Evolutionary conservation across 2,329 filamentous ascomycete species (phyloP).

Genomic region (Conoideocrella luteorostrata): DNA sequence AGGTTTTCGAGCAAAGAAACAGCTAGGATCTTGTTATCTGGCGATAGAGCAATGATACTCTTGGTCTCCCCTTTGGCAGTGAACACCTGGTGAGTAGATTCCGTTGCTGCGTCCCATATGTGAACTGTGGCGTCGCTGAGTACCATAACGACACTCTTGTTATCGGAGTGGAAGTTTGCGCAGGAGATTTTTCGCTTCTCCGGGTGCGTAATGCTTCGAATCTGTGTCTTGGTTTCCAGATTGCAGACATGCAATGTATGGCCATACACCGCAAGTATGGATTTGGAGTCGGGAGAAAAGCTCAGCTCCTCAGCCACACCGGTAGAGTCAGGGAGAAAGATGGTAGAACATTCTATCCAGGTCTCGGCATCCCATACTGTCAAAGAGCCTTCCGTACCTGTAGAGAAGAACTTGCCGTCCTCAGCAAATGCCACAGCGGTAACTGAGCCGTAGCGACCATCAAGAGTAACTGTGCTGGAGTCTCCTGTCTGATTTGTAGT

Average conservation of each 20-base stretch:
- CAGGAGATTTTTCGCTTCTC: constrained; percentile 9
- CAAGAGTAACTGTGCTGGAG: constrained; percentile 8
- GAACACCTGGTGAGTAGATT: constrained; percentile 7
- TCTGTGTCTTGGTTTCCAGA: constrained; percentile 7
- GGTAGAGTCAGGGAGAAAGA: constrained; percentile 9
- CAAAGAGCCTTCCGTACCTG: constrained; percentile 9
- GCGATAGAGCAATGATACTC: constrained; percentile 10
- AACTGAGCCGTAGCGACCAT: constrained; percentile 9
- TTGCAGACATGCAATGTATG: constrained; percentile 9
- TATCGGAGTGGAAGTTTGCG: constrained; percentile 10
- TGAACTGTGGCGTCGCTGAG: constrained; percentile 10
- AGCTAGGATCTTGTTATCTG: constrained; percentile 9
- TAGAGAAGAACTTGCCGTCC: constrained; percentile 9
- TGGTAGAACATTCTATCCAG: constrained; percentile 7
- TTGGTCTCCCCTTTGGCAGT: constrained; percentile 10
- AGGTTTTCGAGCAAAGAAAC: constrained; percentile 11
- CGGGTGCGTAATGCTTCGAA: constrained; percentile 1
- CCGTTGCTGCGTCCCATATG: constrained; percentile 7
- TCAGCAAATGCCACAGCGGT: constrained; percentile 10
- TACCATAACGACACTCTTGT: constrained; percentile 8
- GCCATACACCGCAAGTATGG: constrained; percentile 9
- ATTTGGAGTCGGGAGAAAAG: constrained; percentile 10
- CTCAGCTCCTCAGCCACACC: constrained; percentile 10
- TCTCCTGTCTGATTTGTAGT: constrained; percentile 10
- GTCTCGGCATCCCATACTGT: constrained; percentile 6